A percentile compares a stretch with the other conserved stretches of the same genome.
Conservation (phyloP, 164 flowering plant species). For the Amborella trichopoda region DNA sequence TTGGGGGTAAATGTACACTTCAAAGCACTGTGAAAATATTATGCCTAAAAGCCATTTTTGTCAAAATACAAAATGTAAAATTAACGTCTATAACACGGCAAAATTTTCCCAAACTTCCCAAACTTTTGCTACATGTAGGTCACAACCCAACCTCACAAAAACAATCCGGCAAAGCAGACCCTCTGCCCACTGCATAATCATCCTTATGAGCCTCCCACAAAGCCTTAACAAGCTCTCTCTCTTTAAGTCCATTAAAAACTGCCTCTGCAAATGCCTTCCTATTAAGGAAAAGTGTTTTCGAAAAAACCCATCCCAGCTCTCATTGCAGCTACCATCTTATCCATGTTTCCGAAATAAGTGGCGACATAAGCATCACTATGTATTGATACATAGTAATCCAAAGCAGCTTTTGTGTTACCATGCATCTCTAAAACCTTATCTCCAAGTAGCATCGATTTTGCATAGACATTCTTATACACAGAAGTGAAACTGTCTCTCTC, state of each 20-base stretch:
- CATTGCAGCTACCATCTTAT: slow-evolving; percentile 98
- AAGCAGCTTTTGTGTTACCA: slow-evolving; percentile 97
- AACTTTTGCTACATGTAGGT: no score
- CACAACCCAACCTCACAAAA: slow-evolving; percentile 79
- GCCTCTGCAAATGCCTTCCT: slow-evolving; percentile 65
- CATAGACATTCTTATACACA: slow-evolving; percentile 52
- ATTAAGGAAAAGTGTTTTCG: slow-evolving; percentile 63
- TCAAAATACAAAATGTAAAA: no score
- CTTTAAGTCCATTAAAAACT: slow-evolving; percentile 38
- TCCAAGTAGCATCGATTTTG: slow-evolving; percentile 58
- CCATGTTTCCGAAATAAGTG: slow-evolving; percentile 98
- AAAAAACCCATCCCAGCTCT: slow-evolving; percentile 56
- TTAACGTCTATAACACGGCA: no score
- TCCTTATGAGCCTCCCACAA: slow-evolving; percentile 64
- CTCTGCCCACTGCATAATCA: slow-evolving; percentile 67
- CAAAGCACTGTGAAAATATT: no score
- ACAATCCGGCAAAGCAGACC: slow-evolving; percentile 89
- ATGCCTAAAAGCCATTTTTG: no score
- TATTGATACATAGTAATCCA: slow-evolving; percentile 83
- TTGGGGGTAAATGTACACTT: no score
- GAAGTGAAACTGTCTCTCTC: slow-evolving; percentile 76
- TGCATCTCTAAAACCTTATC: slow-evolving; percentile 77
- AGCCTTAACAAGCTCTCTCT: slow-evolving; percentile 42
- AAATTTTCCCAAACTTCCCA: no score
- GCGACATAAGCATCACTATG: slow-evolving; percentile 86